Evolutionary conservation across 2,329 filamentous ascomycete species (phyloP), one percentile per base, ranked within the genome.

Genomic region (Madurella mycetomatis): DNA sequence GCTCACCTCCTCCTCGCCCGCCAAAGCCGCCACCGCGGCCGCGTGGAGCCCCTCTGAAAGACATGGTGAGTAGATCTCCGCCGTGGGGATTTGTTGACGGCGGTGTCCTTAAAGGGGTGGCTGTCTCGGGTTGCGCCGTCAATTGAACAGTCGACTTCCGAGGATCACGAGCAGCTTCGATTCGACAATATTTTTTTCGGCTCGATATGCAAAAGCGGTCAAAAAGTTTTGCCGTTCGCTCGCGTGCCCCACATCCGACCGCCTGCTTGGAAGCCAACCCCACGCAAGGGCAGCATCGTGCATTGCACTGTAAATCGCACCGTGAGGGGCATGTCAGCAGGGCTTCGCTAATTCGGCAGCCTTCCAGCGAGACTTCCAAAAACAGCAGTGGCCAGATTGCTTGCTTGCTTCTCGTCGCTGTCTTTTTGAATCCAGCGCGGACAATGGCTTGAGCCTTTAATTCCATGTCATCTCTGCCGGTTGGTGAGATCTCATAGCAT

Each of bases 21-120:
- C 77, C 76, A 60, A 73, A 76, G 59, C 76, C 73, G 47, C 74
- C 72, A 58, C 77, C 76, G 61, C 76, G 73, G 62, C 74, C 74
- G 64, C 76, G 73, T 57, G 67, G 63, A 56, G 66, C 63, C 61
- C 79, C 79, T 70, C 83, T 80, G 71, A 84, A 87, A 69, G 84
- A 83, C 85, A 86, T 86, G 49, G 32, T 48, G 54, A 57, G 19
- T 44, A 39, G 19, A 15, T 17, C 40, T 42, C 51, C 54, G 49
- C 53, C 58, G 58, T 58, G 37, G 32, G 13, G 17, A 31, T 49
- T 49, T 57, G 52, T 49, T 49, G 47, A 47, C 53, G 47, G 54
- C 48, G 55, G 52, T 39, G 37, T 30, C 52, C n/a, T 48, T 46
- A 34, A 19, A 31, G 48, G 34, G 12, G 16, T 46, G 34, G 31